A percentile compares a stretch with the other conserved stretches of the same genome.
Conservation (phyloP, 1,139 yeast genomes). For the Suhomyces maxii region DNA sequence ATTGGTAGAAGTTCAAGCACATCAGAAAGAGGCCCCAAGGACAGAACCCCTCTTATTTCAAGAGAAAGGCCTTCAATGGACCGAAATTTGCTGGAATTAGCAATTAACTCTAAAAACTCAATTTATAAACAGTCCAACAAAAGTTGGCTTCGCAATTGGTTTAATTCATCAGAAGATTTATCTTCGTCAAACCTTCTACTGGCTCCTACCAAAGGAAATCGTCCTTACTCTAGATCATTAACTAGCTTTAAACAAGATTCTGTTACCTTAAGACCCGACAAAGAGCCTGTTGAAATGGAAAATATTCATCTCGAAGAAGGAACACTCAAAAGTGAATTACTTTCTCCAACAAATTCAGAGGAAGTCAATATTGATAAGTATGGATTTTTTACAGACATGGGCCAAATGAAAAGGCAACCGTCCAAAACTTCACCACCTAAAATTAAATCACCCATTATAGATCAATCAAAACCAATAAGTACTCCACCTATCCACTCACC, state of each 20-base stretch:
- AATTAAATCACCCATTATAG: neutral
- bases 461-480: neutral
- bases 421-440: neutral
- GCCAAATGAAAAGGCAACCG: constrained; percentile 1
- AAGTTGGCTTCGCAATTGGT: constrained; percentile 23
- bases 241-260: constrained; percentile 3
- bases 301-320: constrained; percentile 1
- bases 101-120: neutral
- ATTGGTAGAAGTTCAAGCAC: neutral
- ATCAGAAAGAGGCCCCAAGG: neutral
- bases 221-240: constrained; percentile 13
- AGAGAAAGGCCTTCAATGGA: neutral
- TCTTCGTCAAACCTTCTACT: constrained; percentile 4
- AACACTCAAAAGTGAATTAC: neutral
- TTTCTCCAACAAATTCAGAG: neutral
- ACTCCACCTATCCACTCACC: neutral
- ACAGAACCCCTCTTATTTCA: neutral
- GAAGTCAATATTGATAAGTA: constrained; percentile 43
- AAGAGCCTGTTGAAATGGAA: constrained; percentile 10
- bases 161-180: constrained; percentile 20
- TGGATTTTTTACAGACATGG: constrained; percentile 44
- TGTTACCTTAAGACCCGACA: neutral
- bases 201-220: neutral
- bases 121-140: constrained; percentile 7
- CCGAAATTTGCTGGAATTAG: neutral